Evolutionary conservation across 306 rosid genomes (phyloP).

Genomic region (Inga laurina): DNA sequence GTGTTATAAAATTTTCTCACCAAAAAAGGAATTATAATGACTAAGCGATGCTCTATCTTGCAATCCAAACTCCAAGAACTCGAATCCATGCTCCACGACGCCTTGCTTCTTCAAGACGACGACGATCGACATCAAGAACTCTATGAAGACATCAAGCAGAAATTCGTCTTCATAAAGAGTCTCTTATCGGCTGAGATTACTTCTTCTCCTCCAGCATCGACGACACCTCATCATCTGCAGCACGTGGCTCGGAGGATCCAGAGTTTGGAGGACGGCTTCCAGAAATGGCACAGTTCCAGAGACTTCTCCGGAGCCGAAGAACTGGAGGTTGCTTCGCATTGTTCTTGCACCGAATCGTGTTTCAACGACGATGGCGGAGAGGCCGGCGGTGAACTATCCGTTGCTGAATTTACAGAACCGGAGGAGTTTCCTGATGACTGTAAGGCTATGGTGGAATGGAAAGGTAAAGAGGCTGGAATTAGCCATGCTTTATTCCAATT

Average conservation of each 20-base stretch:
- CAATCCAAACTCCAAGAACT: slow-evolving; percentile 50
- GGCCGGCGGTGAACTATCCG: not conserved
- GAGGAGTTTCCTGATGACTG: not conserved
- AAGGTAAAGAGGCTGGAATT: not conserved
- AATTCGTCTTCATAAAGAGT: slow-evolving; percentile 32
- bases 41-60: slow-evolving; percentile 26
- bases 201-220: slow-evolving; percentile 31
- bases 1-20: not conserved
- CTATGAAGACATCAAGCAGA: slow-evolving; percentile 34
- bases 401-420: slow-evolving; percentile 26
- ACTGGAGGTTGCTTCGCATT: slow-evolving; percentile 32
- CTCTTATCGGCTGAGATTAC: slow-evolving; percentile 49
- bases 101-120: not conserved
- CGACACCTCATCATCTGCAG: slow-evolving; percentile 32
- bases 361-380: slow-evolving; percentile 43
- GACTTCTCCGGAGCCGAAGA: not conserved
- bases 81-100: slow-evolving; percentile 3
- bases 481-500: not conserved
- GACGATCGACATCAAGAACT: not conserved
- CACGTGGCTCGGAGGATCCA: slow-evolving; percentile 27
- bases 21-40: slow-evolving; percentile 23
- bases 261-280: slow-evolving; percentile 27
- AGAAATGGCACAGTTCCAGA: slow-evolving; percentile 18
- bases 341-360: slow-evolving; percentile 50
- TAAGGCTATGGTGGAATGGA: slow-evolving; percentile 30